phyloP scores from a whole-genome alignment of 306 rosid species.

The Quercus glauca region DNA sequence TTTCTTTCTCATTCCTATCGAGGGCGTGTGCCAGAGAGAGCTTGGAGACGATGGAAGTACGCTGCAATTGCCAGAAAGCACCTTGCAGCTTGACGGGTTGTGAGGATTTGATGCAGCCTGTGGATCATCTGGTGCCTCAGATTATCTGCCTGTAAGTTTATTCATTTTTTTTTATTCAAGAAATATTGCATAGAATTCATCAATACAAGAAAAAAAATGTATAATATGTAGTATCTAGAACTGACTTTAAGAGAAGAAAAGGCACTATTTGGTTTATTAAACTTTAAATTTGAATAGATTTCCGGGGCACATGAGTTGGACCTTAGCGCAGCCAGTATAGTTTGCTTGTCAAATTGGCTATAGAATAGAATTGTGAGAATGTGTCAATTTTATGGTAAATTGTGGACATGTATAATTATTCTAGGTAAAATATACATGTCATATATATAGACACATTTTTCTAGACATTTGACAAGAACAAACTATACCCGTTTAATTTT shows the following conservation, averaged over 20 bases:
- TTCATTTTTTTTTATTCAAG: neutral
- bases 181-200: neutral
- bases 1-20: slow-evolving; percentile 46
- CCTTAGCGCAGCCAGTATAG: too few relatives aligned
- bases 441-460: too few relatives aligned
- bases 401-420: too few relatives aligned
- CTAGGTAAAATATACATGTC: too few relatives aligned
- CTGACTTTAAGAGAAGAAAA: neutral
- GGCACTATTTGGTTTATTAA: too few relatives aligned
- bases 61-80: slow-evolving; percentile 79
- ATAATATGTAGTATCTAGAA: neutral
- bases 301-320: too few relatives aligned
- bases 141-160: slow-evolving; percentile 68
- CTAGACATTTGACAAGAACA: too few relatives aligned
- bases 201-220: neutral
- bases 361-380: too few relatives aligned
- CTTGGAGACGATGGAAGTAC: slow-evolving; percentile 79
- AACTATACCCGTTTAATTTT: too few relatives aligned
- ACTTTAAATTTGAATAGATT: too few relatives aligned
- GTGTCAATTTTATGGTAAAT: too few relatives aligned
- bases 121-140: slow-evolving; percentile 76
- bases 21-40: slow-evolving; percentile 88
- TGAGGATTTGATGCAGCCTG: slow-evolving; percentile 62
- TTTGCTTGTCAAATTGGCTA: too few relatives aligned
- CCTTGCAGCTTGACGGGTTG: slow-evolving; percentile 84